Evolutionary conservation across 78 protist species (phyloP), one percentile per base, ranked within the genome.

Genomic region (Ministeria vibrans): DNA sequence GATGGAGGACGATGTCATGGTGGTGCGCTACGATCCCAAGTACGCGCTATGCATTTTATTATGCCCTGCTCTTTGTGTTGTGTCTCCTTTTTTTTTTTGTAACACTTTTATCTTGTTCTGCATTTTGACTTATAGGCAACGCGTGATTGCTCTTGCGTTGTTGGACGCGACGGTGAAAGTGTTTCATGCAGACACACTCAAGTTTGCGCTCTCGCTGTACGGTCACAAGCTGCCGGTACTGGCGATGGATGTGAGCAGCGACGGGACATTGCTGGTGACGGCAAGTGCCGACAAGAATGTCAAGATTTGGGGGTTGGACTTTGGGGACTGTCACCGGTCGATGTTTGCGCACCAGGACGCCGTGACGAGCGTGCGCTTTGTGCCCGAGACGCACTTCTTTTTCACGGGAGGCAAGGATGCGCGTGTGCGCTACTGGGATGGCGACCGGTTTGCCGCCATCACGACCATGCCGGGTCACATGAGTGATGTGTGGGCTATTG

Each of bases 151-250:
- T 23, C 92, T 85, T 7, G 75, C 96, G 18, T 86, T 96, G 55
- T 85, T 94, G 38, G 98, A 96, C 85, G 32, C 80, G 64, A 94
- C 95, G 11, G 89, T 96, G 42, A 82, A 91, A 80, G 74, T 77
- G 76, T 92, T 90, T 90, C 83, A 69, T 32, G 85, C 23, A 22
- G 97, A 96, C 82, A 41, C 96, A 42, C 64, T 92, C 59, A 88
- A 93, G 79, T 90, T 92, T 84, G 91, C 74, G 85, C 88, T 97
- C 23, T 82, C 96, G 13, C 80, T 97, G 38, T 97, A 93, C 79
- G 99, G 99, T 11, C 99, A 97, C 90, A 91, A 90, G 86, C 87
- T 97, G 46, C 99, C 99, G 0, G 98, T 91, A 30, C 53, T 88
- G 70, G 13, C 91, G 30, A n/a, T 95, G 55, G 93, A 89, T 77